Base-by-base conservation (phyloP, 257 asterid species). In the Solanum gandarillasii region DNA sequence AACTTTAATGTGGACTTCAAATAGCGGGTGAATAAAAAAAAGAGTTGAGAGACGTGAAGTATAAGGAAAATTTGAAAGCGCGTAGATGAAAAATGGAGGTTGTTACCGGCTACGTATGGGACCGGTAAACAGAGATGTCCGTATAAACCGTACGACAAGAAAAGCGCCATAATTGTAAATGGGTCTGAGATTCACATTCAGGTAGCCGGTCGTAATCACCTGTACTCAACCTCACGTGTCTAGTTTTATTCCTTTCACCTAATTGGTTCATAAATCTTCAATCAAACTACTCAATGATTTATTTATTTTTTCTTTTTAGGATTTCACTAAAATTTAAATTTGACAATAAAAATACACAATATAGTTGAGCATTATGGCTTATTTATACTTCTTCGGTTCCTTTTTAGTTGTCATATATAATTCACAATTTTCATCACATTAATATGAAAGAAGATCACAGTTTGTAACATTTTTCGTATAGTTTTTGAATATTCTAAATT, bases 111-210 rank as follows among this genome's bases (percentile, higher is more conserved):
- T 10, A 93, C 93, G 86, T 86, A 73, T 38, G 68, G 38, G 38
- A 6, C 70, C 79, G 62, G 92, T 92, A 78, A 90, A 35, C 87
- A 43, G 87, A 73, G 41, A 62, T 87, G 86, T 89, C 93, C 90
- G 83, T 89, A 89, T 88, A 31, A 84, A 86, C 95, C 95, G 95
- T 94, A 94, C 95, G 83, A 92, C 88, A 90, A 87, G 88, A 91
- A 87, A 85, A 89, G 90, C 89, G 82, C 88, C 23, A 87, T 84
- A 70, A 84, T 74, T 23, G 74, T 71, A 31, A 90, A 55, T 39
- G 65, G 60, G 48, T 60, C 87, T 87, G 74, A 89, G 93, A 86
- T 84, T 87, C 91, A 86, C 89, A 86, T 86, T 89, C 90, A 83
- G 91, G 90, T 89, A 72, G 87, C 29, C 12, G 82, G 86, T 48